Evolutionary conservation across 441 rosid genomes (phyloP).

Genomic region (Omphalea diandra): DNA sequence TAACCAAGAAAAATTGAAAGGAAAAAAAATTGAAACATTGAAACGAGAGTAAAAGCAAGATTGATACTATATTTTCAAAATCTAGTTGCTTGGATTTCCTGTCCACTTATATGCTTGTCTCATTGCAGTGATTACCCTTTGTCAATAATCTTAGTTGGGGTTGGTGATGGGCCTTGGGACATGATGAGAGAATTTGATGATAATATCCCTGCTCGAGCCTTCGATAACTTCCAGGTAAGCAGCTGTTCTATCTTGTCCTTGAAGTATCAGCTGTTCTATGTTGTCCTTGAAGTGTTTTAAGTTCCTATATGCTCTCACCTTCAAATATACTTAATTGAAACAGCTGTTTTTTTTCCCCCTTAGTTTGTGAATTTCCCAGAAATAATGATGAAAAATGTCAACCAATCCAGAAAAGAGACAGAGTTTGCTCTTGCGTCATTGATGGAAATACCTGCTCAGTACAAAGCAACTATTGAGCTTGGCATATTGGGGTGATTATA

Average conservation of each 20-base stretch:
- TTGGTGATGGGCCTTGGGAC: conserved; percentile 99
- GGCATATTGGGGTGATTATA: conserved; percentile 70
- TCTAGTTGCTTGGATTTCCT: conserved; percentile 22
- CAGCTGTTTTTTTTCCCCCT: conserved; percentile 10
- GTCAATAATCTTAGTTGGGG: conserved; percentile 92
- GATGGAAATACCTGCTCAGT: conserved; percentile 96
- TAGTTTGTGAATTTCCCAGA: conserved; percentile 95
- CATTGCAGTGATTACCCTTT: conserved; percentile 77
- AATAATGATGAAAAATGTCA: conserved; percentile 70
- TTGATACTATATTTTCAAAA: neutral
- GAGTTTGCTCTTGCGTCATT: conserved; percentile 89
- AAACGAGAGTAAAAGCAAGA: neutral
- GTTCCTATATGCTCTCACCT: conserved; percentile 1
- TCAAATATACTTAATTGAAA: neutral
- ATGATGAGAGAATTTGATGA: conserved; percentile 96
- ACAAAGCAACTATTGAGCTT: conserved; percentile 82
- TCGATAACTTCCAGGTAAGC: conserved; percentile 84
- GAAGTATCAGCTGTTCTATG: neutral
- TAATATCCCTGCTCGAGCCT: conserved; percentile 84
- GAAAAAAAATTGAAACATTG: neutral
- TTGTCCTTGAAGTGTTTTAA: neutral
- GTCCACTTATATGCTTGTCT: conserved; percentile 4
- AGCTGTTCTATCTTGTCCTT: neutral
- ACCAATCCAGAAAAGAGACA: conserved; percentile 59
- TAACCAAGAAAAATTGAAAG: conserved; percentile 14